phyloP scores from a whole-genome alignment of 1,139 yeast species.

The Geotrichum australiense region DNA sequence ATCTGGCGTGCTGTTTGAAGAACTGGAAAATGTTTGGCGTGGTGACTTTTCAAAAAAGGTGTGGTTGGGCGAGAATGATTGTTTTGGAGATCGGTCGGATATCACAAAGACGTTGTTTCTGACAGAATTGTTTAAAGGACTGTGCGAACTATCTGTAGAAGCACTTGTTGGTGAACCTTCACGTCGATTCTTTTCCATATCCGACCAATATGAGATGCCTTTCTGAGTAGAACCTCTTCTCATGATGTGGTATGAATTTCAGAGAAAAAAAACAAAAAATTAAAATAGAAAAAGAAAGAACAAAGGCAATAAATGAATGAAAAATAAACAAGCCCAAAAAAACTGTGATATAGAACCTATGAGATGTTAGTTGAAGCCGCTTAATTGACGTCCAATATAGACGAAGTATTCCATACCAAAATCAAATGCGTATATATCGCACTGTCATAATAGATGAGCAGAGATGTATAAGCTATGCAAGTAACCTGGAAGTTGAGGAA shows the following conservation, averaged over 20 bases:
- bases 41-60: slow-evolving; percentile 1
- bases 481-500: too few relatives aligned
- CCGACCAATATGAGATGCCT: slow-evolving; percentile 30
- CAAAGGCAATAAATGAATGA: too few relatives aligned
- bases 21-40: not conserved
- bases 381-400: too few relatives aligned
- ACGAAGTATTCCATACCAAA: too few relatives aligned
- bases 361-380: too few relatives aligned
- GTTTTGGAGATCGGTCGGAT: slow-evolving; percentile 17
- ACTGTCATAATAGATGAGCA: too few relatives aligned
- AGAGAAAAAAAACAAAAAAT: not conserved
- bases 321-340: too few relatives aligned
- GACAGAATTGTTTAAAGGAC: slow-evolving; percentile 14
- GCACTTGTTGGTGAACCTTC: slow-evolving; percentile 19
- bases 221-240: slow-evolving; percentile 20
- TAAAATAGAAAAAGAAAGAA: not conserved
- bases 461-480: too few relatives aligned
- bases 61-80: slow-evolving; percentile 7
- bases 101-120: slow-evolving; percentile 23
- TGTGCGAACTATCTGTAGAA: slow-evolving; percentile 12
- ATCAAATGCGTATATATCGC: too few relatives aligned
- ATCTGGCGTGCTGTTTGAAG: slow-evolving; percentile 3
- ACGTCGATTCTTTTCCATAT: slow-evolving; percentile 25
- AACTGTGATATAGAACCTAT: too few relatives aligned
- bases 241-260: not conserved